Base-by-base conservation (phyloP, 2,329 filamentous ascomycete genomes). In the Xylariaceae sp. region DNA sequence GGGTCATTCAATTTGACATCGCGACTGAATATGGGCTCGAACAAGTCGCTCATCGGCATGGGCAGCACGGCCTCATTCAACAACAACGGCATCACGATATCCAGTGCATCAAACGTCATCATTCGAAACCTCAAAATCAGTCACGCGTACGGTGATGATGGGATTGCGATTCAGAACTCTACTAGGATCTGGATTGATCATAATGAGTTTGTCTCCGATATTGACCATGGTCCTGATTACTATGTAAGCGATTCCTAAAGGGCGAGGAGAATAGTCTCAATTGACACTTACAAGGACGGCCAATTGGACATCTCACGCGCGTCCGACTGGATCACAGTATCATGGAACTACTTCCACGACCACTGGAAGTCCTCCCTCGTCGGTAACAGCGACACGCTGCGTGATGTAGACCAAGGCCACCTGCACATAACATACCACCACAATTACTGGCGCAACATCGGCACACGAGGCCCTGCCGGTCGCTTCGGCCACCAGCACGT, bases 381-480 rank as follows among this genome's bases (percentile, higher is more conserved):
- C 2, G 77, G 77, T 6, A 78, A 77, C 68, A 74, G 42, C 66
- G 56, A 59, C 30, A 23, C 42, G 0, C 56, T 56, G 23, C 59
- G 56, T 10, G 23, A 13, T 17, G 56, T 76, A 17, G 78, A 78
- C 65, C 71, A 61, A 2, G 77, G 77, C 4, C 71, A 77, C 54
- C 72, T 81, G 5, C 78, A 78, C 66, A 66, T 81, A 57, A 79
- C 76, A 0, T 80, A 80, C 62, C 78, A 80, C 65, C 77, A 81
- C 67, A 81, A 81, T 70, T 71, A 77, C 68, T 80, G 76, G 77
- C 65, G 68, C 18, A 76, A 78, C 61, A 68, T 71, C 58, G 77
- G 77, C 50, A 81, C 78, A 0, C 74, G 78, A 6, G 77, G 77
- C 0, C 78, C 78, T 1, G 77, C 79, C 2, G 76, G 77, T 2